Evolutionary conservation across 352 stramenopile species (phyloP).

Genomic region (Globisporangium spinosum): DNA sequence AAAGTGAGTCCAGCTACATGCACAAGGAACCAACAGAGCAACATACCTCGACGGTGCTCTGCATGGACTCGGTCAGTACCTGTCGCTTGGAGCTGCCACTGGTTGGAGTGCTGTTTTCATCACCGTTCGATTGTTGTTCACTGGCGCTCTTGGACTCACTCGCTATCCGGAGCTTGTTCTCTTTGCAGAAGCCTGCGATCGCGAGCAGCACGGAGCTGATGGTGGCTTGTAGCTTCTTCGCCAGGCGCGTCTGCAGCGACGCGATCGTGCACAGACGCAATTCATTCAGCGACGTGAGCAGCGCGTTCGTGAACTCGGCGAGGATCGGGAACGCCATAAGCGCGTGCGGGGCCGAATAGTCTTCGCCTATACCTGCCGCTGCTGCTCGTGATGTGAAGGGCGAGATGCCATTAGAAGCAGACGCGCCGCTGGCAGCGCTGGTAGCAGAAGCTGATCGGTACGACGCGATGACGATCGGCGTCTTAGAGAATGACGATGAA

Average conservation of each 20-base stretch:
- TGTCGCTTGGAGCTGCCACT: slow-evolving; percentile 13
- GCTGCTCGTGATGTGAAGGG: slow-evolving; percentile 4
- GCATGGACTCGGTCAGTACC: slow-evolving; percentile 36
- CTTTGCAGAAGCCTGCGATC: slow-evolving; percentile 49
- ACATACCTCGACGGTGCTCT: slow-evolving; percentile 55
- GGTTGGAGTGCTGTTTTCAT: slow-evolving; percentile 9
- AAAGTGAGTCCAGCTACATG: not conserved
- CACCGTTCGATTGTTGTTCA: slow-evolving; percentile 7
- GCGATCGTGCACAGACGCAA: slow-evolving; percentile 71
- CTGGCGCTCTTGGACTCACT: slow-evolving; percentile 1
- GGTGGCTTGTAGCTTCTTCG: slow-evolving; percentile 52
- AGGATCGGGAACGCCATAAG: slow-evolving; percentile 87
- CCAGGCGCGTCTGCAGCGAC: slow-evolving; percentile 54
- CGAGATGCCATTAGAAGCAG: slow-evolving; percentile 12
- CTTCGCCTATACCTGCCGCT: slow-evolving; percentile 20
- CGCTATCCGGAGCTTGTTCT: slow-evolving; percentile 44
- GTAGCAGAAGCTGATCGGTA: slow-evolving; percentile 47
- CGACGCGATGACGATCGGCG: slow-evolving; percentile 65
- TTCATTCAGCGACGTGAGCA: slow-evolving; percentile 82
- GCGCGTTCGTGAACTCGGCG: slow-evolving; percentile 79
- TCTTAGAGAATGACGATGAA: slow-evolving; percentile 33
- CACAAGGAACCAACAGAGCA: not conserved
- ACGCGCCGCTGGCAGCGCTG: not conserved
- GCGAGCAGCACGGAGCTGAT: slow-evolving; percentile 46
- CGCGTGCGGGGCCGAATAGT: slow-evolving; percentile 66